Conservation (phyloP, 2,329 filamentous ascomycete species). For the Scedosporium minutisporum region DNA sequence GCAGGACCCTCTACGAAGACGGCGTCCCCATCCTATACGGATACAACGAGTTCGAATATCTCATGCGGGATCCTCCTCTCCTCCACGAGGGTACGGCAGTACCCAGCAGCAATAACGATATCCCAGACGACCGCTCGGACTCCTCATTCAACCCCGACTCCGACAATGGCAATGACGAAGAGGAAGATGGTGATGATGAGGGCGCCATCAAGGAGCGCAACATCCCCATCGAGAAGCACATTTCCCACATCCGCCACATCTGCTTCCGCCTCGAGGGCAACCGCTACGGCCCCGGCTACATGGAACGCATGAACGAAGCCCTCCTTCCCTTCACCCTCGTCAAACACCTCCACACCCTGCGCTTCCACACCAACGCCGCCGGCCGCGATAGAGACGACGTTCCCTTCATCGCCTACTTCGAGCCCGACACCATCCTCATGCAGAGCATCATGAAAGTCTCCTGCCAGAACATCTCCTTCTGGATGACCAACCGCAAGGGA, state of each 20-base stretch:
- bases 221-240: constrained; percentile 5
- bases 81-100: constrained; percentile 12
- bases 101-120: constrained; percentile 3
- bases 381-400: constrained; percentile 13
- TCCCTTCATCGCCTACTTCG: constrained; percentile 28
- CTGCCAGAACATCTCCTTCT: constrained; percentile 25
- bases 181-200: constrained; percentile 5
- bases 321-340: constrained; percentile 3
- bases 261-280: constrained; percentile 24
- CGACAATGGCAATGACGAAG: constrained; percentile 11
- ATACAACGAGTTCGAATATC: constrained; percentile 37
- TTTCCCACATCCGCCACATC: constrained; percentile 9
- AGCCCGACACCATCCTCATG: constrained; percentile 16
- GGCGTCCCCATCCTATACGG: constrained; percentile 34
- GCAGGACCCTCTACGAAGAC: constrained; percentile 24
- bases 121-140: neutral
- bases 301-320: constrained; percentile 8
- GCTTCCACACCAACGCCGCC: constrained; percentile 25
- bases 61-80: constrained; percentile 27
- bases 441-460: constrained; percentile 21
- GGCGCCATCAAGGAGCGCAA: neutral
- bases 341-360: constrained; percentile 29
- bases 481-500: constrained; percentile 18
- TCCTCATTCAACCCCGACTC: neutral
- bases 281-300: constrained; percentile 21